phyloP scores from a whole-genome alignment of 805 yeast species.

The Grigorovia yakushimaensis region DNA sequence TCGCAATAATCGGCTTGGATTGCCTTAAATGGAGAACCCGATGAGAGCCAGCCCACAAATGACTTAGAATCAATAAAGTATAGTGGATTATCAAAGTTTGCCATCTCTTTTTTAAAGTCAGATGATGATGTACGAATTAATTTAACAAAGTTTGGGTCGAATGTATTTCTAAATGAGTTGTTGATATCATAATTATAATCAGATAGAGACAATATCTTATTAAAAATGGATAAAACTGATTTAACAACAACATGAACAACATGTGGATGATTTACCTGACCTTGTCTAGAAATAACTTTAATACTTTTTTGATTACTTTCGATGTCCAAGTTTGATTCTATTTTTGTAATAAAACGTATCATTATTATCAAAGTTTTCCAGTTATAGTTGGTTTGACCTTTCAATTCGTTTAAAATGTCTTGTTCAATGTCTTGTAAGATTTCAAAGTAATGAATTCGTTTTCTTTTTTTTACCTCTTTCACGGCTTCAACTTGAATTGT shows the following conservation, averaged over 20 bases:
- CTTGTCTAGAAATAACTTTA: constrained; percentile 35
- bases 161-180: constrained; percentile 34
- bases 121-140: constrained; percentile 35
- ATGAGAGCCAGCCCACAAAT: constrained; percentile 61
- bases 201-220: constrained; percentile 38
- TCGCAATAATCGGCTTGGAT: constrained; percentile 25
- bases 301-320: constrained; percentile 34
- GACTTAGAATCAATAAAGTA: constrained; percentile 51
- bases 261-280: constrained; percentile 59
- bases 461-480: constrained; percentile 50
- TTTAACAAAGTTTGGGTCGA: constrained; percentile 34
- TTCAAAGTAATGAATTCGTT: constrained; percentile 36
- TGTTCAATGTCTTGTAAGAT: constrained; percentile 37
- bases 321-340: constrained; percentile 47
- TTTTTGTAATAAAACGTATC: constrained; percentile 39
- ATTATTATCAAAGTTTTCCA: constrained; percentile 51
- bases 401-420: constrained; percentile 19
- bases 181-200: constrained; percentile 38
- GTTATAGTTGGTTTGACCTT: constrained; percentile 19
- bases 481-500: constrained; percentile 52
- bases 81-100: constrained; percentile 35
- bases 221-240: constrained; percentile 46
- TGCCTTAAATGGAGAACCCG: constrained; percentile 52
- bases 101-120: constrained; percentile 43
- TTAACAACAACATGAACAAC: constrained; percentile 50